Percentiles rank a stretch among this genome's conserved stretches.
Evolutionary conservation across 129 eudicot genomes (phyloP).

Genomic region (Oenanthe sinensis): DNA sequence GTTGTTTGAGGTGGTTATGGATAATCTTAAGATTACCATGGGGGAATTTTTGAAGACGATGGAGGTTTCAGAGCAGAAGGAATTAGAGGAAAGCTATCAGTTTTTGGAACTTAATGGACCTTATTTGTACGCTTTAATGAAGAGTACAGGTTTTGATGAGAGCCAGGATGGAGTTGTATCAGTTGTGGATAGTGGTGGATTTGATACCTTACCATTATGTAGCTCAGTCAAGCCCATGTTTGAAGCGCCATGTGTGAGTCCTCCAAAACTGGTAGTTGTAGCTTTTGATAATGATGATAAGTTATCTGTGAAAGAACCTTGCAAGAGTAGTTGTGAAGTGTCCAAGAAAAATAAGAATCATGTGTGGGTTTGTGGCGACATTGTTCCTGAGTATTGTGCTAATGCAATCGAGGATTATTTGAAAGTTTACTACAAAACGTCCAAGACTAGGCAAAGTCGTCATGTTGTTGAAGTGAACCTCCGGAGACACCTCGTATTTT

Average conservation of each 20-base stretch:
- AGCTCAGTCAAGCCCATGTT: conserved; percentile 1
- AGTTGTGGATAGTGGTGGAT: not conserved
- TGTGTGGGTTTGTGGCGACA: conserved; percentile 20
- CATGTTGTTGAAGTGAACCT: conserved; percentile 11
- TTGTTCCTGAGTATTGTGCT: conserved; percentile 21
- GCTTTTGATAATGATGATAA: conserved; percentile 17
- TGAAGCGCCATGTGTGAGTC: not conserved
- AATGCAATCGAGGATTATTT: conserved; percentile 28
- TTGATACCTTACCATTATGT: not conserved
- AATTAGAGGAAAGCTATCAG: conserved; percentile 19
- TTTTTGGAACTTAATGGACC: conserved; percentile 19
- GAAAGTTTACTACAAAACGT: not conserved
- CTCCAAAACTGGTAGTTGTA: not conserved
- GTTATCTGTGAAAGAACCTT: conserved; percentile 7
- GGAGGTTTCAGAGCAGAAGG: conserved; percentile 18
- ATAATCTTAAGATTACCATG: conserved; percentile 32
- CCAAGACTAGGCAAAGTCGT: not conserved
- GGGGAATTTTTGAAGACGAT: conserved; percentile 24
- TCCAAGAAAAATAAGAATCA: not conserved
- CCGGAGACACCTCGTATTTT: conserved; percentile 40
- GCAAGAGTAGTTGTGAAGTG: conserved; percentile 7
- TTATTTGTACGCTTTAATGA: conserved; percentile 24
- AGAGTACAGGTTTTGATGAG: conserved; percentile 12
- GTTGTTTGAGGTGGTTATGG: conserved; percentile 35
- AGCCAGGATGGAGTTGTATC: conserved; percentile 12